Percentiles rank a stretch among this genome's conserved stretches.
Evolutionary conservation across 2,329 filamentous ascomycete species (phyloP).

Genomic region (Penicillium sclerotiorum): DNA sequence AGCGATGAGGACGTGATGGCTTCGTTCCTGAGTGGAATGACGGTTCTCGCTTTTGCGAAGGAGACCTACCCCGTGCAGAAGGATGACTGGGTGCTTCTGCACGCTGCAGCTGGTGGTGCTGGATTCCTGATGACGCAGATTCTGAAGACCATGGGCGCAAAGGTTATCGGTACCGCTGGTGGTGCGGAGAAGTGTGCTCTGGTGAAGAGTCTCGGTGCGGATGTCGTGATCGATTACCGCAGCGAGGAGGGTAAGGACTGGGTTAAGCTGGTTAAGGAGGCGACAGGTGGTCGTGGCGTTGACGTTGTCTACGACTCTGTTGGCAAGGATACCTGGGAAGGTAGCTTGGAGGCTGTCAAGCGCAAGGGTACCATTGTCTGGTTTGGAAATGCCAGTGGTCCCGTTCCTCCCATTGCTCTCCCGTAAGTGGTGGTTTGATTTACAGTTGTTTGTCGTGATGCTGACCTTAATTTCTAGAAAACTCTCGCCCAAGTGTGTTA

Average conservation of each 20-base stretch:
- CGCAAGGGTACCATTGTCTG: slow-evolving; percentile 76
- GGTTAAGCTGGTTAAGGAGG: slow-evolving; percentile 81
- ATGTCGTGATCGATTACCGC: slow-evolving; percentile 76
- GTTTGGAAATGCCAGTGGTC: slow-evolving; percentile 81
- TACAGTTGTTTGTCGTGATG: not conserved
- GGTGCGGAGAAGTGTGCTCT: slow-evolving; percentile 71
- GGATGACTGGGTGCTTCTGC: slow-evolving; percentile 80
- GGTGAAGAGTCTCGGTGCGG: slow-evolving; percentile 68
- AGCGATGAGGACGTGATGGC: slow-evolving; percentile 67
- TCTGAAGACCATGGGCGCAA: slow-evolving; percentile 70
- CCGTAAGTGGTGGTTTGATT: slow-evolving; percentile 51
- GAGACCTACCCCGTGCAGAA: slow-evolving; percentile 72
- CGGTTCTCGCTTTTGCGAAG: slow-evolving; percentile 75
- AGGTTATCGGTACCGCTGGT: slow-evolving; percentile 77
- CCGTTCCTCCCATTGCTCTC: slow-evolving; percentile 70
- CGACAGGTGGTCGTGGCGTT: slow-evolving; percentile 72
- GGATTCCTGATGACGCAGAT: slow-evolving; percentile 76
- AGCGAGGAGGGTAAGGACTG: slow-evolving; percentile 78
- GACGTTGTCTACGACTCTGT: slow-evolving; percentile 84
- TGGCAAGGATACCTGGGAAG: slow-evolving; percentile 81
- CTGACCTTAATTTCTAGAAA: slow-evolving; percentile 25
- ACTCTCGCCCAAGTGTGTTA: slow-evolving; percentile 74
- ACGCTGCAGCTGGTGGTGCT: slow-evolving; percentile 83
- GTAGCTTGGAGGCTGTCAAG: slow-evolving; percentile 71
- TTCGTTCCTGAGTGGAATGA: slow-evolving; percentile 77